Evolutionary conservation across 148 eudicot genomes (phyloP).

Genomic region (Diospyros lotus): DNA sequence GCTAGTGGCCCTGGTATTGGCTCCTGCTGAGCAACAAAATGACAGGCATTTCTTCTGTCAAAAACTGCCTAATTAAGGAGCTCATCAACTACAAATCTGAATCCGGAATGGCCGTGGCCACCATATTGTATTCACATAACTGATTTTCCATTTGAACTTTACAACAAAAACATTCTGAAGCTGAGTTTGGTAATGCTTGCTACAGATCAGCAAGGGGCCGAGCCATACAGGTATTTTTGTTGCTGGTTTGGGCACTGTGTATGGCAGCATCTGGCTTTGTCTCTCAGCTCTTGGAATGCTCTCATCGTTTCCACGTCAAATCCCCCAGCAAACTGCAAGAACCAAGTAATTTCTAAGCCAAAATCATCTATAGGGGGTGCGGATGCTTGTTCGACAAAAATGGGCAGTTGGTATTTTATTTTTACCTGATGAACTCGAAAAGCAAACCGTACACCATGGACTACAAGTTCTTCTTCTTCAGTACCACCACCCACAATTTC

Average conservation of each 20-base stretch:
- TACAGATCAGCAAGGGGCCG: slow-evolving; percentile 60
- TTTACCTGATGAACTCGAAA: slow-evolving; percentile 95
- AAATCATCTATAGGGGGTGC: too few relatives aligned
- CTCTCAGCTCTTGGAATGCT: slow-evolving; percentile 92
- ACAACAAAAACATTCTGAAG: slow-evolving; percentile 38
- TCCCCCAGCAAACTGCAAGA: slow-evolving; percentile 79
- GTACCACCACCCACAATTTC: slow-evolving; percentile 55
- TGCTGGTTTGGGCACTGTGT: slow-evolving; percentile 57
- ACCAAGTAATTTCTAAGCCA: not conserved
- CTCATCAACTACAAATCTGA: not conserved
- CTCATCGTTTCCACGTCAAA: slow-evolving; percentile 94
- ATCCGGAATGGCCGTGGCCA: not conserved
- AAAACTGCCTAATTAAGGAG: too few relatives aligned
- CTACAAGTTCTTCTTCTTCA: slow-evolving; percentile 88
- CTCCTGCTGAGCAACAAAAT: too few relatives aligned
- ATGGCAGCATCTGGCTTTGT: slow-evolving; percentile 62
- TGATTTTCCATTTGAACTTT: not conserved
- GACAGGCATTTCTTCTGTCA: too few relatives aligned
- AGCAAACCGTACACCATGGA: slow-evolving; percentile 92
- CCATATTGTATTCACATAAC: not conserved
- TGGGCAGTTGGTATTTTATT: too few relatives aligned
- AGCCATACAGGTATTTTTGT: slow-evolving; percentile 47
- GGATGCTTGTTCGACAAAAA: too few relatives aligned
- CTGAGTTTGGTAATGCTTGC: slow-evolving; percentile 44
- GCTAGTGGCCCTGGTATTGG: too few relatives aligned